A percentile compares a stretch with the other conserved stretches of the same genome.
Conservation (phyloP, 192 early-diverging fungal genomes). For the Phlyctochytrium bullatum region DNA sequence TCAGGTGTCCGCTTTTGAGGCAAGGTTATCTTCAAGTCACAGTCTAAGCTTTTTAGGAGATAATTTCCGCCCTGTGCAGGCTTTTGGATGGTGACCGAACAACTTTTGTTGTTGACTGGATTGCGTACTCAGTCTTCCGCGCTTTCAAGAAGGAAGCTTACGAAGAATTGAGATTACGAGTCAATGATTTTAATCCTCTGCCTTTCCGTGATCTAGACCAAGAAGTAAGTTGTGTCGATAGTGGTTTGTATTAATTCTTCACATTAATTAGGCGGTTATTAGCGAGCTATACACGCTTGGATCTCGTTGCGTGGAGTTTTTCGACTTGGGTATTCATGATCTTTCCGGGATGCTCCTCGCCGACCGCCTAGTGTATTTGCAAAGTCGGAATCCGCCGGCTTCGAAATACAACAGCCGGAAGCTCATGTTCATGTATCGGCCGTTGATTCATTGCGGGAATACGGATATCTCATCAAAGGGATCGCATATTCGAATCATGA, state of each 20-base stretch:
- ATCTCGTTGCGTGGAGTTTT: background rate
- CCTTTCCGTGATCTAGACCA: background rate
- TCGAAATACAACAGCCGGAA: background rate
- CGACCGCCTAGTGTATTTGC: background rate
- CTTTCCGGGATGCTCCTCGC: background rate
- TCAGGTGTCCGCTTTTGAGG: too few species aligned
- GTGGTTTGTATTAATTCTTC: background rate
- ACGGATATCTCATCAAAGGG: background rate
- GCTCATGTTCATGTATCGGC: background rate
- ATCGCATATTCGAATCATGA: background rate
- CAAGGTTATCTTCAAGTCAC: too few species aligned
- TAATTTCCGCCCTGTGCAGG: too few species aligned
- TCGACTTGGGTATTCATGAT: background rate
- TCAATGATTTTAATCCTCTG: constrained; percentile 1
- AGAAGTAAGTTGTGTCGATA: background rate
- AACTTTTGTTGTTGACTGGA: too few species aligned
- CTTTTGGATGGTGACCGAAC: too few species aligned
- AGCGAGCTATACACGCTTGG: background rate
- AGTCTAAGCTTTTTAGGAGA: too few species aligned
- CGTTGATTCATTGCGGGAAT: background rate
- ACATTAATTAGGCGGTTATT: background rate
- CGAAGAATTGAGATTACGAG: background rate
- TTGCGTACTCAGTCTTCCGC: background rate
- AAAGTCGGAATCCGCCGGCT: background rate
- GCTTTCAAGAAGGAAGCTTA: constrained; percentile 1